phyloP scores from a whole-genome alignment of 495 filamentous ascomycete species.

The Aspergillus heteromorphus region DNA sequence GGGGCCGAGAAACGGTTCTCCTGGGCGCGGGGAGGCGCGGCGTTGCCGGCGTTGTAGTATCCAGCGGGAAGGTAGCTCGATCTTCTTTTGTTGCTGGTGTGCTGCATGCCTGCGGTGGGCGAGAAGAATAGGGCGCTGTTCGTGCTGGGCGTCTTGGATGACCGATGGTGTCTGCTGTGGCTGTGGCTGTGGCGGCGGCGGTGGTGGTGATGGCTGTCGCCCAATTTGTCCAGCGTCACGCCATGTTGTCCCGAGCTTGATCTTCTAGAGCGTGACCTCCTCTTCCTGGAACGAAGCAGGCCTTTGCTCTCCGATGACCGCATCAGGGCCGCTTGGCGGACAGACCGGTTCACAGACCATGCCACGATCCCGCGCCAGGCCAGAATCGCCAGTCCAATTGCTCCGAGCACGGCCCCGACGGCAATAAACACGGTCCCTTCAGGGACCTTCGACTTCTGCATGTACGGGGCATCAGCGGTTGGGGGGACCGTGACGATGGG shows the following conservation, averaged over 20 bases:
- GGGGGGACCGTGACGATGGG: constrained; percentile 65
- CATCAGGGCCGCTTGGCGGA: constrained; percentile 67
- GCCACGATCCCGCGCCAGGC: constrained; percentile 85
- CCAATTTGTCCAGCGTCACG: constrained; percentile 53
- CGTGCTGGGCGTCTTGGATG: constrained; percentile 43
- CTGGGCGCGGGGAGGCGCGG: constrained; percentile 40
- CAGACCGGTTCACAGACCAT: constrained; percentile 87
- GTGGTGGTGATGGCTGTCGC: constrained; percentile 15
- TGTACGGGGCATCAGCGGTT: constrained; percentile 81
- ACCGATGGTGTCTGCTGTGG: constrained; percentile 13
- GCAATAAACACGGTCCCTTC: constrained; percentile 96
- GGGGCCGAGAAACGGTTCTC: constrained; percentile 11
- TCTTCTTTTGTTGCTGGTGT: constrained; percentile 49
- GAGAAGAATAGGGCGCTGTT: constrained; percentile 81
- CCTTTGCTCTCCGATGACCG: constrained; percentile 68
- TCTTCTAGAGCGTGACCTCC: constrained; percentile 23
- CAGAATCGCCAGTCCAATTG: constrained; percentile 72
- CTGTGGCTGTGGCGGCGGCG: constrained; percentile 36
- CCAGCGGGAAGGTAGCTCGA: constrained; percentile 81
- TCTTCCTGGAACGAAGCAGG: constrained; percentile 49
- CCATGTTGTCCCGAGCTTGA: constrained; percentile 7
- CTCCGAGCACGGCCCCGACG: constrained; percentile 81
- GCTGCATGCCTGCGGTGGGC: constrained; percentile 65
- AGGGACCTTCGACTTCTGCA: constrained; percentile 85
- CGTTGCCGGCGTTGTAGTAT: constrained; percentile 73